Percentiles rank a stretch among this genome's conserved stretches.
Conservation (phyloP, 1,139 yeast genomes). For the Suhomyces maxii region DNA sequence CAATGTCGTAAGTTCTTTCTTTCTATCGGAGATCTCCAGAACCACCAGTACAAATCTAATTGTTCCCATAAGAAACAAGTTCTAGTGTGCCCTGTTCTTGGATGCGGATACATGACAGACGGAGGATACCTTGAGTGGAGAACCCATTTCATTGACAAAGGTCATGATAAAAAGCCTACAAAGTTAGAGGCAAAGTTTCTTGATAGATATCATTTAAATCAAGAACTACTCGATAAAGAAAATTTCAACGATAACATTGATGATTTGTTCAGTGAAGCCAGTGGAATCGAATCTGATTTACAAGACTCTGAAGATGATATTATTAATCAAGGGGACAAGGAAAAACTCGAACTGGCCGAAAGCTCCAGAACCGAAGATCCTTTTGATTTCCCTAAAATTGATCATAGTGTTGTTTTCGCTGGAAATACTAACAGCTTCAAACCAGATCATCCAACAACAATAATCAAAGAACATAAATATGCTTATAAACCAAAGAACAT, state of each 20-base stretch:
- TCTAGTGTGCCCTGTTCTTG: conserved; percentile 40
- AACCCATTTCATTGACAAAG: conserved; percentile 26
- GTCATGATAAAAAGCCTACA: conserved; percentile 20
- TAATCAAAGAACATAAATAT: neutral
- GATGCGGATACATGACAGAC: conserved; percentile 44
- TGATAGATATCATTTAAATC: conserved; percentile 6
- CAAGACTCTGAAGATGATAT: neutral
- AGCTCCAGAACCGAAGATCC: conserved; percentile 1
- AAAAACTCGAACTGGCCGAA: neutral
- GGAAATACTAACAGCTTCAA: too few species aligned
- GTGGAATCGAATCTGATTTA: conserved; percentile 9
- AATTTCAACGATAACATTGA: conserved; percentile 12
- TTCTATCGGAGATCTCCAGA: conserved; percentile 16
- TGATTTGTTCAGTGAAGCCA: conserved; percentile 18
- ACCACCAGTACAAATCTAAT: conserved; percentile 24
- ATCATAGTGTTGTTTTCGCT: neutral
- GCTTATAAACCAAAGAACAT: neutral
- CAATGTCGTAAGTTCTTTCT: conserved; percentile 23
- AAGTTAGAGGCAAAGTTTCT: neutral
- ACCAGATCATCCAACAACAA: neutral
- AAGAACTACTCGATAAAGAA: neutral
- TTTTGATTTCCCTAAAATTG: conserved; percentile 4
- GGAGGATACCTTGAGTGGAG: conserved; percentile 37
- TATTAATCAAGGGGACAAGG: neutral
- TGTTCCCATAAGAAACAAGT: conserved; percentile 34